Evolutionary conservation across 768 basidiomycete species (phyloP), one percentile per base, ranked within the genome.

Genomic region (Cantharellus anzutake): DNA sequence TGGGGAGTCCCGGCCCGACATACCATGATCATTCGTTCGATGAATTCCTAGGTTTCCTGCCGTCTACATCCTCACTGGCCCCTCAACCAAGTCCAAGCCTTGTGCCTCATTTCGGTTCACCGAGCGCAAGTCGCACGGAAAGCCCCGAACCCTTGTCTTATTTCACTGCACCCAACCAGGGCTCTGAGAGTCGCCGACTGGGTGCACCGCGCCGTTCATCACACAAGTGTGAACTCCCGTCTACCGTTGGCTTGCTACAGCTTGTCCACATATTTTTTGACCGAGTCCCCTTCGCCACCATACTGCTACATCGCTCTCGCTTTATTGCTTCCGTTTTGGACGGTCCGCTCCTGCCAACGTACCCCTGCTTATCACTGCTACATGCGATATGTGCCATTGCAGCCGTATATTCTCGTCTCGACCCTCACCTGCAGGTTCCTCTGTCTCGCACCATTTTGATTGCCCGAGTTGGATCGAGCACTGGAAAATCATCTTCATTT

Each of bases 351-450:
- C 41, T 39, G 4, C 3, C 44, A 1, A 42, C 42, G 20, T 63
- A 57, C 34, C 62, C 62, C 41, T 57, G 41, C 42, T 42, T 57
- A 29, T 41, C 56, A 3, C 55, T 63, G 29, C 61, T 63, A 20
- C 62, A 63, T 52, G 62, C 62, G 14, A 63, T 63, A 29, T 58
- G 61, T 20, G 61, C 61, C 11, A 58, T 63, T 35, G 53, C 62
- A 14, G 57, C 61, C 7, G 20, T 63, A 20, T 61, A 63, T 20
- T 55, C 62, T 38, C 38, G 2, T 7, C 7, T 7, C 7, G 52
- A 7, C 11, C 14, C 52, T 11, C 11, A 1, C 35, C 35, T 7
- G 38, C 7, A 11, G 7, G 11, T 55, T 55, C 35, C 14, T 37
- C 7, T 37, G 35, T 37, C 11, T 37, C 7, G 52, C 14, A 11